A percentile compares a stretch with the other conserved stretches of the same genome.
These are phyloP conservation scores for Barnettozyma pratensis DNA, from an alignment of 805 yeast species.

Conservation along the genomic window DNA sequence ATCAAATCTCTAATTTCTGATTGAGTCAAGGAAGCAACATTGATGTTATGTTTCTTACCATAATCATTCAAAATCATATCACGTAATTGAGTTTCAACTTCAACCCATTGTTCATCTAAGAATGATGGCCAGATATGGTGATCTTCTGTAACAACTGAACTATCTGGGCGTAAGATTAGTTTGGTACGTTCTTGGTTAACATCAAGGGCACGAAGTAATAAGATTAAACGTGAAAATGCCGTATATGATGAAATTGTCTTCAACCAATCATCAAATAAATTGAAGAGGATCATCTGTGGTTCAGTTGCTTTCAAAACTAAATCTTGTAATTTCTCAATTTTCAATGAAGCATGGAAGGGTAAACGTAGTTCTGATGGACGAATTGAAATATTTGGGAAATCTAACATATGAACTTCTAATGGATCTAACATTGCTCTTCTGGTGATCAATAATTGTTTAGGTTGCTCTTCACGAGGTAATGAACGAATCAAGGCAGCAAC, in stretches of 20 bases:
- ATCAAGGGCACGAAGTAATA: slow-evolving; percentile 77
- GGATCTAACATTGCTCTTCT: slow-evolving; percentile 93
- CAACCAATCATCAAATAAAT: slow-evolving; percentile 94
- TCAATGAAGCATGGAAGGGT: slow-evolving; percentile 85
- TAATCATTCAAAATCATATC: slow-evolving; percentile 85
- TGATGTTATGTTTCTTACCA: slow-evolving; percentile 79
- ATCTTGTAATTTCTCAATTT: slow-evolving; percentile 73
- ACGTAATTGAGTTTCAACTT: slow-evolving; percentile 80
- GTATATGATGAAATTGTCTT: slow-evolving; percentile 79
- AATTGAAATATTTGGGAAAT: slow-evolving; percentile 87
- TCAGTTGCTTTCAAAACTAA: slow-evolving; percentile 82
- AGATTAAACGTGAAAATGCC: slow-evolving; percentile 83
- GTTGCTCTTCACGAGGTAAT: slow-evolving; percentile 89
- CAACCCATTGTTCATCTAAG: slow-evolving; percentile 85
- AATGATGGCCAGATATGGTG: slow-evolving; percentile 95
- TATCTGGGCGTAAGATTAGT: slow-evolving; percentile 69
- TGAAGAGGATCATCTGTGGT: slow-evolving; percentile 88
- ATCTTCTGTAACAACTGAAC: slow-evolving; percentile 58
- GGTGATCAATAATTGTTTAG: slow-evolving; percentile 85
- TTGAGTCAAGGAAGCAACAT: slow-evolving; percentile 83
- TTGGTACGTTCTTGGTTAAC: slow-evolving; percentile 75
- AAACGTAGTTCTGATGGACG: slow-evolving; percentile 84
- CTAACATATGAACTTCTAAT: slow-evolving; percentile 92
- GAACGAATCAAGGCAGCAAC: slow-evolving; percentile 88
- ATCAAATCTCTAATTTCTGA: slow-evolving; percentile 91